Base-by-base conservation (phyloP, 805 yeast genomes). In the Metschnikowia baotianmanensis region DNA sequence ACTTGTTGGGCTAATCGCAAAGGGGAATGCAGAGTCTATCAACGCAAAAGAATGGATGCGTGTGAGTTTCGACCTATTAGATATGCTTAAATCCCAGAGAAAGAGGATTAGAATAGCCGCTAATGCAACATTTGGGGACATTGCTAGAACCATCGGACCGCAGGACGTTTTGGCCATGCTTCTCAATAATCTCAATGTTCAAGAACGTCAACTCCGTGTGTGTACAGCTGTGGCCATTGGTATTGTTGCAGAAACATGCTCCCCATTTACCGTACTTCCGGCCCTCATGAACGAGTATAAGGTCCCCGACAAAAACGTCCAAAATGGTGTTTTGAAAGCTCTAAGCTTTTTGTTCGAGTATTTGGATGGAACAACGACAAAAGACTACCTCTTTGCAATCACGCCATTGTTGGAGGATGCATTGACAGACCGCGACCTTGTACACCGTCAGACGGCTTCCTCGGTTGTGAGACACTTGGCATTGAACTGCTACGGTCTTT, bases 141-240 rank as follows among this genome's bases (percentile, higher is more conserved):
- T 93, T 46, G 90, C 99, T 0, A 78, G 77, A 47, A 95, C 96
- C 0, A 83, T 93, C 35, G 99, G 99, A 0, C 99, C 99, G 0
- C 93, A 87, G 46, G 98, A 93, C 59, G 95, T 93, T 4, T 62
- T 93, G 16, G 90, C 83, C 1, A 83, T 95, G 42, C 67, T 93
- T 26, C 64, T 93, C 42, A 87, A 86, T 52, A 91, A 91, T 52
- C 68, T 93, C 50, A 76, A 86, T 45, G 95, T 90, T 6, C 98
- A 91, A 58, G 98, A 93, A 58, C 85, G 99, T 57, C 99, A 93
- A 64, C 72, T 87, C 30, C 82, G 99, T 57, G 96, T 93, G 7
- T 91, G 96, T 60, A 88, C 98, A 0, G 96, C 99, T 5, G 97
- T 93, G 29, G 99, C 99, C 0, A 86, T 93, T 50, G 99, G 96